These are phyloP conservation scores for Lagenaria siceraria DNA, from an alignment of 306 rosid species.

Conservation along the genomic window DNA sequence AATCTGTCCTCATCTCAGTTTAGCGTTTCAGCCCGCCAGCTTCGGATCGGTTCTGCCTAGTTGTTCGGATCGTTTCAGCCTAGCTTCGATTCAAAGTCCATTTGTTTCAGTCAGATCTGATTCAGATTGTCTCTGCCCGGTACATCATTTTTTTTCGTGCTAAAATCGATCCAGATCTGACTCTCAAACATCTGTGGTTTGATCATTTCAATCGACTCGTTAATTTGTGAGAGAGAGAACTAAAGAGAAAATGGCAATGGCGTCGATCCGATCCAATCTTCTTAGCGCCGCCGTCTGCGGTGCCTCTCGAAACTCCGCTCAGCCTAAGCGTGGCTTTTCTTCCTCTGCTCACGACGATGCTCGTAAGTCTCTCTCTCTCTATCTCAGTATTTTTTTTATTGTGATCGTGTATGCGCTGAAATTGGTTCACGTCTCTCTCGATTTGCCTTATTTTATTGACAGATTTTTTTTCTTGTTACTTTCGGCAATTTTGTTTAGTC, in stretches of 20 bases:
- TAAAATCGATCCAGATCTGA: too few species aligned
- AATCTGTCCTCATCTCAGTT: too few species aligned
- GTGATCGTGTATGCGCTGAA: not conserved
- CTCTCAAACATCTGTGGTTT: too few species aligned
- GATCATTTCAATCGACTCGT: not conserved
- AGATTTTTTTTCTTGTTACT: not conserved
- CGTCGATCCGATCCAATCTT: constrained; percentile 58
- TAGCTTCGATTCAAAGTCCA: too few species aligned
- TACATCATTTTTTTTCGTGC: too few species aligned
- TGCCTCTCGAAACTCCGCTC: constrained; percentile 32
- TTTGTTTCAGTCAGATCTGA: too few species aligned
- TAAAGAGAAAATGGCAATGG: constrained; percentile 45
- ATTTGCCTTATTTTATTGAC: not conserved
- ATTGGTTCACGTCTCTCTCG: not conserved
- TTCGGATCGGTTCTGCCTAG: too few species aligned
- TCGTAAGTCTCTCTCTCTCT: constrained; percentile 28
- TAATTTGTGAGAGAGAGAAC: not conserved
- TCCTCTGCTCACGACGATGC: constrained; percentile 77
- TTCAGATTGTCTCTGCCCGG: too few species aligned
- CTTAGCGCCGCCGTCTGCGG: constrained; percentile 52
- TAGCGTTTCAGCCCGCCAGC: too few species aligned
- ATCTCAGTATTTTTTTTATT: not conserved
- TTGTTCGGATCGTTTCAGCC: too few species aligned
- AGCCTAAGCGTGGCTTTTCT: constrained; percentile 49
- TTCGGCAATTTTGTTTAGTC: not conserved